phyloP scores from a whole-genome alignment of 768 basidiomycete species.

The Phaffia australis region DNA sequence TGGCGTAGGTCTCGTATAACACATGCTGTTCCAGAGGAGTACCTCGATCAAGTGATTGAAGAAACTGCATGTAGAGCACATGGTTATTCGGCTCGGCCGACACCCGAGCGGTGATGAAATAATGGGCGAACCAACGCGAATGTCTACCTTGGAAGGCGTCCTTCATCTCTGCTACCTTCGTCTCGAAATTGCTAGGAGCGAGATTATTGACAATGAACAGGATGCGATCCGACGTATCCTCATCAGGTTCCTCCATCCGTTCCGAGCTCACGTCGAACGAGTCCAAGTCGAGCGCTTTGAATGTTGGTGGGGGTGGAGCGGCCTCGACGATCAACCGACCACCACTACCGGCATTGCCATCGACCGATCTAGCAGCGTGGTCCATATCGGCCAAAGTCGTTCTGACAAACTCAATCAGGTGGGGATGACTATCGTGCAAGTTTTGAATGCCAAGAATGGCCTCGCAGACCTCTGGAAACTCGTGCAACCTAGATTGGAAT shows the following conservation, averaged over 20 bases:
- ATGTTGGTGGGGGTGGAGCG: constrained; percentile 43
- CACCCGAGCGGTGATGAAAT: constrained; percentile 90
- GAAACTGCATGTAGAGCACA: constrained; percentile 80
- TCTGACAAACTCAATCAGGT: constrained; percentile 59
- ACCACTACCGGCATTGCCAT: constrained; percentile 5
- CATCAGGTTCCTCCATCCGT: constrained; percentile 56
- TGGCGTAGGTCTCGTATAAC: constrained; percentile 85
- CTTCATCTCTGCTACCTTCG: constrained; percentile 75
- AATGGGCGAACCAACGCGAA: constrained; percentile 93
- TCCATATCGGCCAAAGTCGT: constrained; percentile 49
- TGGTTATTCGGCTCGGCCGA: constrained; percentile 97
- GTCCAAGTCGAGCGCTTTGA: constrained; percentile 70
- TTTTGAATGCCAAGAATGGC: constrained; percentile 78
- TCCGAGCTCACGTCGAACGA: constrained; percentile 45
- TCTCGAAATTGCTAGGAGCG: constrained; percentile 82
- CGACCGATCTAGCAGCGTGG: neutral
- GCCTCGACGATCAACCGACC: constrained; percentile 28
- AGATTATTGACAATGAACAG: constrained; percentile 98
- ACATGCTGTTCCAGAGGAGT: constrained; percentile 60
- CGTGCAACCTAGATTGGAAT: constrained; percentile 73
- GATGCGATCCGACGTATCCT: constrained; percentile 83
- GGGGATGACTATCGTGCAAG: constrained; percentile 72
- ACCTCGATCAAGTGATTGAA: constrained; percentile 62
- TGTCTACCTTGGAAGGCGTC: constrained; percentile 71
- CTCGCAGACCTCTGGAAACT: constrained; percentile 88